Evolutionary conservation across 2,329 filamentous ascomycete species (phyloP).

Genomic region (Colletotrichum graminicola): DNA sequence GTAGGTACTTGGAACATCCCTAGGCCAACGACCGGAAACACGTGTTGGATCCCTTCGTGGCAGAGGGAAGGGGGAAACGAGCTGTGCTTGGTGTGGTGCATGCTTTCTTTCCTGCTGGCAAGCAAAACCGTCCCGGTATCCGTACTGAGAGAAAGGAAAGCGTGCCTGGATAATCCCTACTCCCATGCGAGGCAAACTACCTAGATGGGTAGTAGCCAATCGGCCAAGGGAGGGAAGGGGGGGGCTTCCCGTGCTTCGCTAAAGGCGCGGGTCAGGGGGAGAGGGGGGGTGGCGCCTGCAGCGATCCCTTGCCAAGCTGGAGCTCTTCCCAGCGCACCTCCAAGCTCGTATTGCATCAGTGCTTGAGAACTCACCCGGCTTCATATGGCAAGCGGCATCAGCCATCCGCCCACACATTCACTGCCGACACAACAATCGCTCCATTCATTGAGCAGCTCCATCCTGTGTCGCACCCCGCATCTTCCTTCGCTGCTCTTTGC

Average conservation of each 20-base stretch:
- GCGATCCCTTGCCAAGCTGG: conserved; percentile 29
- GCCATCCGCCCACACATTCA: background rate
- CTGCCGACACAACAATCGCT: background rate
- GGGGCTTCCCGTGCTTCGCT: conserved; percentile 4
- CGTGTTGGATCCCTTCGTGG: background rate
- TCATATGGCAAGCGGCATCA: conserved; percentile 14
- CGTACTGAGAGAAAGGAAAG: background rate
- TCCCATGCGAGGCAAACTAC: background rate
- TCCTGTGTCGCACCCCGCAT: conserved; percentile 2
- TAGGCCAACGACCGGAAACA: conserved; percentile 11
- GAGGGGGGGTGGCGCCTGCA: conserved; percentile 27
- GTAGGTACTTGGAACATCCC: background rate
- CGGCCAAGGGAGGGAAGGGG: conserved; percentile 16
- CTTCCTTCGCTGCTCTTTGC: conserved; percentile 2
- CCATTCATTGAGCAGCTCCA: background rate
- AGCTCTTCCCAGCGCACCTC: conserved; percentile 9
- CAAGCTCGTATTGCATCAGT: conserved; percentile 22
- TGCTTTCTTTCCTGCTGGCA: conserved; percentile 19
- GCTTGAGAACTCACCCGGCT: background rate
- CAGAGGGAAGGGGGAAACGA: conserved; percentile 11
- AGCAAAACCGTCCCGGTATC: conserved; percentile 14
- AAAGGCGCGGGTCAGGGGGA: conserved; percentile 21
- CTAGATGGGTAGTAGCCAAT: conserved; percentile 29
- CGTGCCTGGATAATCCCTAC: background rate
- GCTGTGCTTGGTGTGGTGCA: background rate